Percentiles rank a stretch among this genome's conserved stretches.
Conservation (phyloP, 257 asterid genomes). For the Solanum chilense region DNA sequence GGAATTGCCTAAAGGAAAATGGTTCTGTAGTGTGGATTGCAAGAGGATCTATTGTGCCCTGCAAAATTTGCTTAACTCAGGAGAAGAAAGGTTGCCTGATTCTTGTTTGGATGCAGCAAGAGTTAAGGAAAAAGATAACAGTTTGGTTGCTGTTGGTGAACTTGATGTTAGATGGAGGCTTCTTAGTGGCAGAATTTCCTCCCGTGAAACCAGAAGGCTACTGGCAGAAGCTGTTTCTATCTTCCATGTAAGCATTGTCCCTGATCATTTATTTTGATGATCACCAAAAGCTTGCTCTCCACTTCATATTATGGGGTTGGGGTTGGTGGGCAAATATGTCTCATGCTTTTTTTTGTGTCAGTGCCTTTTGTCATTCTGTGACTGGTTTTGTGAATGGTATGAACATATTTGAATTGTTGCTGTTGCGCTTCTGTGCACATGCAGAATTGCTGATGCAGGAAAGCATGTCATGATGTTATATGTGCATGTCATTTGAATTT, state of each 20-base stretch:
- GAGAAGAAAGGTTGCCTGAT: constrained; percentile 72
- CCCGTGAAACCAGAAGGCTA: constrained; percentile 74
- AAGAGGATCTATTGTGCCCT: constrained; percentile 58
- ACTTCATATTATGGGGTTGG: background rate
- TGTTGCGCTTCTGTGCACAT: background rate
- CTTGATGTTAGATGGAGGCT: constrained; percentile 89
- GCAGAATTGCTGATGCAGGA: background rate
- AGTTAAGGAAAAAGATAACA: constrained; percentile 27
- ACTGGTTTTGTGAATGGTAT: background rate
- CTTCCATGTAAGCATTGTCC: constrained; percentile 65
- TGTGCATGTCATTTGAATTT: background rate
- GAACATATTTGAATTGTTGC: background rate
- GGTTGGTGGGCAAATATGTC: background rate
- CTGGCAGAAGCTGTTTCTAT: constrained; percentile 88
- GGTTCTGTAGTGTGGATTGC: constrained; percentile 88
- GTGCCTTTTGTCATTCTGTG: background rate
- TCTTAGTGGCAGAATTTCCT: constrained; percentile 63
- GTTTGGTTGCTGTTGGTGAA: constrained; percentile 22
- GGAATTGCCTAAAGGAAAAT: constrained; percentile 94
- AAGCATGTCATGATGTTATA: background rate
- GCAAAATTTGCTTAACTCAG: constrained; percentile 56
- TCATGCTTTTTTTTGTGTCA: background rate
- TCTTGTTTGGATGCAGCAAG: constrained; percentile 50
- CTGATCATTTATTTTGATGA: background rate
- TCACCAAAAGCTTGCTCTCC: background rate